Conservation (phyloP, 805 yeast genomes). For the Hanseniaspora mollemarum region DNA sequence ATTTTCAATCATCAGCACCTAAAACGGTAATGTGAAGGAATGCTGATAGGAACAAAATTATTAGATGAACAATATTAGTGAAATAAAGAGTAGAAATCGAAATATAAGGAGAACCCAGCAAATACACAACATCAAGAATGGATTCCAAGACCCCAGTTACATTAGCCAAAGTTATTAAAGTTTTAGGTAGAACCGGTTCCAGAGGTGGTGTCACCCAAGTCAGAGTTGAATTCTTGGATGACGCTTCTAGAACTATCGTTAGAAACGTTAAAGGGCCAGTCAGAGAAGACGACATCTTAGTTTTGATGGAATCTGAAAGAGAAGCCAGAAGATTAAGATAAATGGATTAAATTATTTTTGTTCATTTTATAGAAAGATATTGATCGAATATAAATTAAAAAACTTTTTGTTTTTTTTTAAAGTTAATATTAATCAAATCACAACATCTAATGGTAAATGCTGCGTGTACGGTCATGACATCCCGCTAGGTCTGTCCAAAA, state of each 20-base stretch:
- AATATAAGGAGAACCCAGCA: slow-evolving; percentile 13
- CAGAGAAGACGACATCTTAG: slow-evolving; percentile 95
- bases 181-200: slow-evolving; percentile 99
- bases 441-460: slow-evolving; percentile 10
- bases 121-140: slow-evolving; percentile 21
- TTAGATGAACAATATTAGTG: too few species aligned
- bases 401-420: too few species aligned
- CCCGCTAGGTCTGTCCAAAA: slow-evolving; percentile 16
- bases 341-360: slow-evolving; percentile 18
- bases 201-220: slow-evolving; percentile 99
- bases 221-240: slow-evolving; percentile 94
- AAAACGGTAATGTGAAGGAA: neutral
- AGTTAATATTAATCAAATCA: too few species aligned
- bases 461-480: slow-evolving; percentile 16
- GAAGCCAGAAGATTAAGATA: slow-evolving; percentile 94
- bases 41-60: too few species aligned
- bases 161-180: slow-evolving; percentile 98
- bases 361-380: too few species aligned
- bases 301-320: slow-evolving; percentile 99
- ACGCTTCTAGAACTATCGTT: slow-evolving; percentile 88
- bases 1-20: neutral
- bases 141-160: slow-evolving; percentile 78
- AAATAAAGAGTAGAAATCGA: too few species aligned
- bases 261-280: slow-evolving; percentile 98
- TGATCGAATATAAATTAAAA: neutral